Evolutionary conservation across 2,329 filamentous ascomycete genomes (phyloP).

Genomic region (Arachnomyces sp.): DNA sequence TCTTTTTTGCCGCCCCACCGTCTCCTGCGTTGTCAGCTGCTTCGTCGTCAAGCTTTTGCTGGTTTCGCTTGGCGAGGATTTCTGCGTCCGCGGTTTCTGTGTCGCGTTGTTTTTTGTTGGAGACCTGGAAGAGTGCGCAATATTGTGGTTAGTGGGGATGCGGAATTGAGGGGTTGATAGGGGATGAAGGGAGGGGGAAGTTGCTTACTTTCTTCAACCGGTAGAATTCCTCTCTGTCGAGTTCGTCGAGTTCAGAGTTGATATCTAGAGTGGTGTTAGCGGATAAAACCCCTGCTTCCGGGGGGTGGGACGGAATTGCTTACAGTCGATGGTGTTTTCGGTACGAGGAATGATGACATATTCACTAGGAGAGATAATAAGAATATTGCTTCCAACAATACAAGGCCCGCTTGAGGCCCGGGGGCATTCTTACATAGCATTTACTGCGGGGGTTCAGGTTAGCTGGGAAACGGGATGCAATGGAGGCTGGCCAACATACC

Average conservation of each 20-base stretch:
- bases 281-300: neutral
- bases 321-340: constrained; percentile 98
- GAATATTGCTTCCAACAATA: neutral
- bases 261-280: constrained; percentile 54
- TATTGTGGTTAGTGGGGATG: neutral
- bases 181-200: neutral
- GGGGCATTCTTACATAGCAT: constrained; percentile 65
- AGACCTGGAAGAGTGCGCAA: constrained; percentile 42
- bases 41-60: constrained; percentile 26
- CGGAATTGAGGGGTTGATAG: neutral
- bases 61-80: constrained; percentile 64
- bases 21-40: constrained; percentile 32
- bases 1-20: constrained; percentile 27
- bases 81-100: constrained; percentile 64
- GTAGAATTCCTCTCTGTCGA: constrained; percentile 98
- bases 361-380: constrained; percentile 27
- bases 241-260: constrained; percentile 94
- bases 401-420: too few relatives aligned
- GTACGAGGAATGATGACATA: constrained; percentile 88
- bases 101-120: constrained; percentile 74
- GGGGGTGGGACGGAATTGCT: constrained; percentile 20
- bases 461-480: neutral
- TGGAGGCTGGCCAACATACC: constrained; percentile 43
- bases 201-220: constrained; percentile 72
- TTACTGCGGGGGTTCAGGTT: constrained; percentile 51